Percentiles rank a stretch among this genome's conserved stretches.
These are phyloP conservation scores for Senna tora DNA, from an alignment of 306 rosid genomes.

Conservation along the genomic window DNA sequence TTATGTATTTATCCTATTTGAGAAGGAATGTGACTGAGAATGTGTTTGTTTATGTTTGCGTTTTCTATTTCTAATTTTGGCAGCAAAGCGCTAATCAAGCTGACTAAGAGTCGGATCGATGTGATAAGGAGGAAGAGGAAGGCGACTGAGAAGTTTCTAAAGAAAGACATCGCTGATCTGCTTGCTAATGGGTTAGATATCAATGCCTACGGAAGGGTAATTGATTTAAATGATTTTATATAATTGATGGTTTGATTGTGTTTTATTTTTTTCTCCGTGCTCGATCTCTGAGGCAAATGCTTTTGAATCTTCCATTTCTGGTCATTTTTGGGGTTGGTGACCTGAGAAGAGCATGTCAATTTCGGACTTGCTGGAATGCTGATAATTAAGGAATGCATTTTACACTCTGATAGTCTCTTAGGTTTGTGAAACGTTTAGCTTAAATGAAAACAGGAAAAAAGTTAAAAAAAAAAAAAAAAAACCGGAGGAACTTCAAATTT, in stretches of 20 bases:
- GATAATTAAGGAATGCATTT: conserved; percentile 3
- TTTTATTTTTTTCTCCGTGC: conserved; percentile 16
- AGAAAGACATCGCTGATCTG: conserved; percentile 88
- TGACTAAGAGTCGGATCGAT: conserved; percentile 91
- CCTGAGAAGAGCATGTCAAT: conserved; percentile 5
- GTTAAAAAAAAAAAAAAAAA: neutral
- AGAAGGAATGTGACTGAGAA: neutral
- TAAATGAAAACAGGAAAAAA: neutral
- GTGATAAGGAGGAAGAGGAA: conserved; percentile 88
- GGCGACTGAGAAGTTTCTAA: conserved; percentile 89
- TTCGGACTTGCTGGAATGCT: conserved; percentile 22
- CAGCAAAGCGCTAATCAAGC: conserved; percentile 81
- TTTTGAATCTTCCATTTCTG: conserved; percentile 22
- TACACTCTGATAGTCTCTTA: neutral
- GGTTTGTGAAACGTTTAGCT: neutral
- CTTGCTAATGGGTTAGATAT: conserved; percentile 72
- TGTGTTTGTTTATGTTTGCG: conserved; percentile 11
- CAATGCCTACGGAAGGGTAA: conserved; percentile 87
- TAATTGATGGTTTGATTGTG: neutral
- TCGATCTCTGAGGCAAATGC: conserved; percentile 1
- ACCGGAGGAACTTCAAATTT: neutral
- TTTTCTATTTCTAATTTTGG: conserved; percentile 25
- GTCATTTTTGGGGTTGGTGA: neutral
- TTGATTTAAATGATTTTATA: neutral
- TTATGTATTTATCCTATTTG: neutral